Percentiles rank a stretch among this genome's conserved stretches.
Evolutionary conservation across 2,329 filamentous ascomycete genomes (phyloP).

Genomic region (Rhynchosporium agropyri): DNA sequence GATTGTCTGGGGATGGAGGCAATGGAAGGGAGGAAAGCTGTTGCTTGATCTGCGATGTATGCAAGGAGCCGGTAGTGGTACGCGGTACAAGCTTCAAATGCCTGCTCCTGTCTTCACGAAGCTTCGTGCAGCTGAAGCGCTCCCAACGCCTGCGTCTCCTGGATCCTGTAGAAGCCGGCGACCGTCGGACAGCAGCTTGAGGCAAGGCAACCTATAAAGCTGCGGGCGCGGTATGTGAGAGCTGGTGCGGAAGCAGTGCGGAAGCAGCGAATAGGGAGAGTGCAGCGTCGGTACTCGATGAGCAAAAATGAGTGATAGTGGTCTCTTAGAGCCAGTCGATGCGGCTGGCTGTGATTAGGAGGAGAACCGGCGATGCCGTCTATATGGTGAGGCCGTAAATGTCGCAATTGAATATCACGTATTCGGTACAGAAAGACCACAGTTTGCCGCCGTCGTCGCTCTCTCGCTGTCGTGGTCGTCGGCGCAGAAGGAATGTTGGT

Average conservation of each 20-base stretch:
- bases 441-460: slow-evolving; percentile 7
- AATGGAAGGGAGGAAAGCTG: slow-evolving; percentile 24
- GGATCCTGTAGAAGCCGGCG: slow-evolving; percentile 23
- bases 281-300: slow-evolving; percentile 28
- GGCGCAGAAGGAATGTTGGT: not conserved
- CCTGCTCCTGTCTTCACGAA: slow-evolving; percentile 35
- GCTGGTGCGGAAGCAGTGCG: slow-evolving; percentile 13
- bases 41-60: slow-evolving; percentile 35
- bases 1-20: slow-evolving; percentile 16
- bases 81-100: slow-evolving; percentile 36
- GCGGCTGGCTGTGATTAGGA: slow-evolving; percentile 15
- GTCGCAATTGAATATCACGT: not conserved
- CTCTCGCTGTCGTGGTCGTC: slow-evolving; percentile 1
- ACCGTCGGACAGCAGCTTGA: slow-evolving; percentile 18
- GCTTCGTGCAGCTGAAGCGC: slow-evolving; percentile 31
- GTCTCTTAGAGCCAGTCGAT: slow-evolving; percentile 8
- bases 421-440: not conserved
- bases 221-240: slow-evolving; percentile 12
- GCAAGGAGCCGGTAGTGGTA: slow-evolving; percentile 42
- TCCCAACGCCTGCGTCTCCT: slow-evolving; percentile 18
- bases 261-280: slow-evolving; percentile 4
- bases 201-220: slow-evolving; percentile 19
- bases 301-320: not conserved
- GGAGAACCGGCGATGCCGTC: slow-evolving; percentile 10
- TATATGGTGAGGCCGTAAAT: slow-evolving; percentile 2